Conservation (phyloP, 805 yeast genomes). For the Wickerhamiella sergipiensis region DNA sequence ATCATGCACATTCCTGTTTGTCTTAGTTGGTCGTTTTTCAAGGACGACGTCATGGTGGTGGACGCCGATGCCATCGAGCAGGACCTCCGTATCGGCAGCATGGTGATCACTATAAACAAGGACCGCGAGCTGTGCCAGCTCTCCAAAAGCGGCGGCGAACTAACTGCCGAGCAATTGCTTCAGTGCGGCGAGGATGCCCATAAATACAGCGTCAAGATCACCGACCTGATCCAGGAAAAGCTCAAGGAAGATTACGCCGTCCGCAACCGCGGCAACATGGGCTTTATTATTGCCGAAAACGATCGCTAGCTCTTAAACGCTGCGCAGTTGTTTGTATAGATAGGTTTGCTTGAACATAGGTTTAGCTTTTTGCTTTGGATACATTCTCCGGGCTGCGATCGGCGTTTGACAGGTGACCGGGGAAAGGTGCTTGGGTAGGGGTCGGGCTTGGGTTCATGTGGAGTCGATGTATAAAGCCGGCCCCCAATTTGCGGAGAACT, state of each 20-base stretch:
- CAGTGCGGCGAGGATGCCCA: constrained; percentile 58
- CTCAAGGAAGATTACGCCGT: constrained; percentile 40
- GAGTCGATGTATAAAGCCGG: not conserved
- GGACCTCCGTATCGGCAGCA: constrained; percentile 54
- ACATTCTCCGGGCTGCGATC: no score
- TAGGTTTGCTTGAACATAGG: no score
- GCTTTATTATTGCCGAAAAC: constrained; percentile 21
- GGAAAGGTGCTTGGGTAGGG: no score
- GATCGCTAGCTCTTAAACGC: constrained; percentile 10
- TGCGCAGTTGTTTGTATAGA: no score
- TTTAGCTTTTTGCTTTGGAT: no score
- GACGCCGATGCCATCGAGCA: constrained; percentile 78
- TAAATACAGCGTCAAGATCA: constrained; percentile 44
- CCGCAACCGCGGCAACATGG: constrained; percentile 31
- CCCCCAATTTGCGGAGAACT: not conserved
- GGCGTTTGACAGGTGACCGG: not conserved
- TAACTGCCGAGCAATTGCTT: constrained; percentile 57
- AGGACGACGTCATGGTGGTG: constrained; percentile 26
- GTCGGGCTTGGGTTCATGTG: not conserved
- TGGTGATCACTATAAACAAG: constrained; percentile 78
- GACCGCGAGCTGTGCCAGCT: constrained; percentile 86
- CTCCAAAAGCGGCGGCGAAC: constrained; percentile 81
- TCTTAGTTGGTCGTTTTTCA: constrained; percentile 76
- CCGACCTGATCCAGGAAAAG: constrained; percentile 45
- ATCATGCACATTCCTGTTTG: constrained; percentile 83